Base-by-base conservation (phyloP, 2,329 filamentous ascomycete species). In the Aspergillus proliferans region DNA sequence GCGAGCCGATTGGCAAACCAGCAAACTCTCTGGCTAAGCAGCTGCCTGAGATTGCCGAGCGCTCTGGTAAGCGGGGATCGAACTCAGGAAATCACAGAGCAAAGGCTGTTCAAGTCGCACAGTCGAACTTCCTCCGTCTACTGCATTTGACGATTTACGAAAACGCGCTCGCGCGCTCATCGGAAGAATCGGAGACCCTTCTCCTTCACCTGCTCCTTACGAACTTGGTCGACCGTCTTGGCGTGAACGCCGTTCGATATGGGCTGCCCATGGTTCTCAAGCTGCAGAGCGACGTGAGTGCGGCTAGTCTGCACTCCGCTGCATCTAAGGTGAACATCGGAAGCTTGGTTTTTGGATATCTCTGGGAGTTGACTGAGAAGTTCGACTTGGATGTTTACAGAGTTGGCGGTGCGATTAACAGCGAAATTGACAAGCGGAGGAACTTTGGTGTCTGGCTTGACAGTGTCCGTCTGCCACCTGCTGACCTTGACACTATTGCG, bases 131-230 rank as follows among this genome's bases (percentile, higher is more conserved):
- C 64, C 71, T 96, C 44, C 82, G 88, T 47, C 76, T 94, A 3
- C 75, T 97, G 3, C 91, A 96, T 69, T 77, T 96, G 41, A 85
- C 87, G 45, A 80, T 93, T n/a, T 96, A 94, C 67, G 92, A 97
- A 65, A 88, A 87, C 57, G 87, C 88, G 6, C 71, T 92, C 19
- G 86, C 93, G 58, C 83, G 77, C 56, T 77, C 87, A 19, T 79
- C 85, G 22, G 84, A 80, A 41, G 87, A 93, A 53, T 76, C 82
- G 0, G 89, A 95, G 58, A 79, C 94, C 26, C 72, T 88, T 24
- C 71, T 94, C 12, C 74, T 95, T 7, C 89, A 95, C 62, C 75
- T 89, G 3, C 76, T 96, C 9, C 77, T 95, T 34, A 76, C 82
- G 9, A 87, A 81, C 48, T 76, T 95, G n/a, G 80, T 89, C 7